Percentiles rank a stretch among this genome's conserved stretches.
These are phyloP conservation scores for Amphirosellinia nigrospora DNA, from an alignment of 495 filamentous ascomycete genomes.

Conservation along the genomic window DNA sequence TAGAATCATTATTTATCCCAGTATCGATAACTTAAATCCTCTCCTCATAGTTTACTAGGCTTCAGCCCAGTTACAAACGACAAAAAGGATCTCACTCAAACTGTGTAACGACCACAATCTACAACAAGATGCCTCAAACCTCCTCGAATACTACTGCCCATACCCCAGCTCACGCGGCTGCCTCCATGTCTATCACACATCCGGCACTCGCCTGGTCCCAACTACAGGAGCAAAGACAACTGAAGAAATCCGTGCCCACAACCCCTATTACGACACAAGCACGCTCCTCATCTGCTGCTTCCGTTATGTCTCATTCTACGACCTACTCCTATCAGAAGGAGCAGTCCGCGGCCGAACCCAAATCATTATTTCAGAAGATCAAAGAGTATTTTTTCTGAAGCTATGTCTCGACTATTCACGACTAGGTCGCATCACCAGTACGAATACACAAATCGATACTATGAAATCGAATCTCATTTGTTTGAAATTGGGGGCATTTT, in stretches of 20 bases:
- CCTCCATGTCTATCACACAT: conserved; percentile 36
- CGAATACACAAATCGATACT: background rate
- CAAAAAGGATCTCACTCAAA: background rate
- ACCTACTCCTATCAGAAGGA: conserved; percentile 34
- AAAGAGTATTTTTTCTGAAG: background rate
- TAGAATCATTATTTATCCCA: no score
- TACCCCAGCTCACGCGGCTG: conserved; percentile 27
- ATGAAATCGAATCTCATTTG: background rate
- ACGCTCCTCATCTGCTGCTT: conserved; percentile 31
- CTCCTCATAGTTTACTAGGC: background rate
- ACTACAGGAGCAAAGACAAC: conserved; percentile 29
- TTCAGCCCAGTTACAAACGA: background rate
- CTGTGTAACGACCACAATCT: background rate
- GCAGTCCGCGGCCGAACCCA: background rate
- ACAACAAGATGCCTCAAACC: background rate
- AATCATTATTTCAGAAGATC: background rate
- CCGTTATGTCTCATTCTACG: conserved; percentile 32
- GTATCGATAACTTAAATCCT: background rate
- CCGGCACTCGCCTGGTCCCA: conserved; percentile 32
- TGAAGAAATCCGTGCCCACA: background rate
- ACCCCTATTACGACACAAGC: background rate
- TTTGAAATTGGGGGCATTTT: background rate
- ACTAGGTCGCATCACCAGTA: background rate
- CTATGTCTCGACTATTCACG: background rate
- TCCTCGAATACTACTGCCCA: background rate